These are phyloP conservation scores for Kluyveromyces sp. DNA, from an alignment of 1,139 yeast species.

Conservation along the genomic window DNA sequence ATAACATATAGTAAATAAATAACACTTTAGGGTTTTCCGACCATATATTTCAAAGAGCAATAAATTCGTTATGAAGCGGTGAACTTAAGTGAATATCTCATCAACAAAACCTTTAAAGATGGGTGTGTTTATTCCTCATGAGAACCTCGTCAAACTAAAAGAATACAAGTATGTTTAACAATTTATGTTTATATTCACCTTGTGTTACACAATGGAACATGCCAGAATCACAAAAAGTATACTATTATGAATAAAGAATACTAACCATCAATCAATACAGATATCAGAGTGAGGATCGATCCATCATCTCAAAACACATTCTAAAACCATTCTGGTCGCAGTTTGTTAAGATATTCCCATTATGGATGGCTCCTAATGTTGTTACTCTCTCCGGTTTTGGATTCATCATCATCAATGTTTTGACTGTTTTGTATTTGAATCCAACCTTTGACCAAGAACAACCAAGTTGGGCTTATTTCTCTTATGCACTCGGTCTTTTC, in stretches of 20 bases:
- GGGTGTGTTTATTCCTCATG: slow-evolving; percentile 67
- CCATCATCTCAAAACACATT: slow-evolving; percentile 64
- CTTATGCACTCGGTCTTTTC: slow-evolving; percentile 78
- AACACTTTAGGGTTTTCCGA: no score
- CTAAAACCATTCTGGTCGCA: slow-evolving; percentile 66
- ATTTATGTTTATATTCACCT: no score
- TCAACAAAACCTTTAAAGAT: slow-evolving; percentile 29
- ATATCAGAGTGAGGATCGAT: slow-evolving; percentile 73
- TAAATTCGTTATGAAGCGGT: no score
- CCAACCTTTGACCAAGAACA: slow-evolving; percentile 52
- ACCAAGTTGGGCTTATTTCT: slow-evolving; percentile 78
- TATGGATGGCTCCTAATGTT: slow-evolving; percentile 82
- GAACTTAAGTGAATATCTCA: no score
- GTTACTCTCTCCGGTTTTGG: slow-evolving; percentile 73
- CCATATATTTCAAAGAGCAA: no score
- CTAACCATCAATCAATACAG: slow-evolving; percentile 14
- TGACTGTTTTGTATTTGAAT: slow-evolving; percentile 63
- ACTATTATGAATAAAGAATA: not conserved
- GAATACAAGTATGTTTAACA: slow-evolving; percentile 51
- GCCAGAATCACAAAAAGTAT: not conserved
- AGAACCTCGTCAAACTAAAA: slow-evolving; percentile 54
- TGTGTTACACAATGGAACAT: no score
- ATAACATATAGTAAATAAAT: no score
- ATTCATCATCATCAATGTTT: slow-evolving; percentile 58
- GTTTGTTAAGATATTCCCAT: slow-evolving; percentile 69